A percentile compares a stretch with the other conserved stretches of the same genome.
Conservation (phyloP, 73 alveolate genomes). For the Paraurostyla sp. region DNA sequence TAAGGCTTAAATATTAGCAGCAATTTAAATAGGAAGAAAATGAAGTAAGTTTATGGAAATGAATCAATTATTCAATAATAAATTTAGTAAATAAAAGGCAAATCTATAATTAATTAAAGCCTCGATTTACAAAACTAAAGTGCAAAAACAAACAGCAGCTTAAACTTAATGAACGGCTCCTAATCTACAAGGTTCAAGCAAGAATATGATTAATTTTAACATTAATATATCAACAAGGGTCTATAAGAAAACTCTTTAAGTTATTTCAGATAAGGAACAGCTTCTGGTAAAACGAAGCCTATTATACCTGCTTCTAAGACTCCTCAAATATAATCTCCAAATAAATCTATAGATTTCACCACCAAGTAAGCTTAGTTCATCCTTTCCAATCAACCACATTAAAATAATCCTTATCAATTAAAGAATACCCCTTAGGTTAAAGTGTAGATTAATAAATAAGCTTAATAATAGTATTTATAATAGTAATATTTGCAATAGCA, state of each 20-base stretch:
- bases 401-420: conserved; percentile 2
- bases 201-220: not conserved
- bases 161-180: not conserved
- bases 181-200: not conserved
- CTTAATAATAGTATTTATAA: too few relatives aligned
- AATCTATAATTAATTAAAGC: not conserved
- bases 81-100: not conserved
- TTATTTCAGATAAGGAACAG: not conserved
- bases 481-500: not conserved
- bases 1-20: not conserved
- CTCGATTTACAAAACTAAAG: not conserved
- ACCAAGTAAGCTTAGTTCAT: not conserved
- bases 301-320: conserved; percentile 3
- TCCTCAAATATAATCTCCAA: conserved; percentile 32
- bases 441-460: not conserved
- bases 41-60: not conserved
- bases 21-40: conserved; percentile 3
- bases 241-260: not conserved
- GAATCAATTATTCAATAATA: not conserved
- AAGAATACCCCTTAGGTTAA: not conserved
- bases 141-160: not conserved
- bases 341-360: conserved; percentile 55
- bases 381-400: not conserved
- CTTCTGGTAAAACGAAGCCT: not conserved
- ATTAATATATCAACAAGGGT: not conserved